These are phyloP conservation scores for Agapanthus africanus DNA, from an alignment of 106 monocot genomes.

Conservation along the genomic window DNA sequence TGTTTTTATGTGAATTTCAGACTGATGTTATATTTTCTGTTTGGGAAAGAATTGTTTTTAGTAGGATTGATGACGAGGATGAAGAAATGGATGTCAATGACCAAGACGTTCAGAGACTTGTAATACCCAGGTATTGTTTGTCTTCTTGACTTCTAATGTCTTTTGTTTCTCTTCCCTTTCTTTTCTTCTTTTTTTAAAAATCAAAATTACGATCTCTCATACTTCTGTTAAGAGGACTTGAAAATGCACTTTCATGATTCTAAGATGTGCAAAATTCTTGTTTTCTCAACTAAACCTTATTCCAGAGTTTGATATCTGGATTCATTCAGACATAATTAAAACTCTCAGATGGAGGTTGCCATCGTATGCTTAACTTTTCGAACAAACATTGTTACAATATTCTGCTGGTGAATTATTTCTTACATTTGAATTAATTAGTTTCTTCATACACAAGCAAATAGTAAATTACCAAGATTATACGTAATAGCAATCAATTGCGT, in stretches of 20 bases:
- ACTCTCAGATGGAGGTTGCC: too few relatives aligned
- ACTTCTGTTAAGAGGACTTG: background rate
- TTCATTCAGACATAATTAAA: background rate
- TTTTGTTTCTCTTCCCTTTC: background rate
- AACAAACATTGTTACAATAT: too few relatives aligned
- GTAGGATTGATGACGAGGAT: constrained; percentile 66
- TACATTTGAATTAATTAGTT: too few relatives aligned
- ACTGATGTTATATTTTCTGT: background rate
- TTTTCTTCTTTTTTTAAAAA: background rate
- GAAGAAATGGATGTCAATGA: constrained; percentile 72
- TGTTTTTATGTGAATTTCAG: background rate
- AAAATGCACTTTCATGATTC: background rate
- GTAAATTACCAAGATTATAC: too few relatives aligned
- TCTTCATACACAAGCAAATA: too few relatives aligned
- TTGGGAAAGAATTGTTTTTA: background rate
- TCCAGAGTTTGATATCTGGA: background rate
- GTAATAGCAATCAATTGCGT: too few relatives aligned
- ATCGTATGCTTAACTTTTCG: too few relatives aligned
- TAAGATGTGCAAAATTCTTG: background rate
- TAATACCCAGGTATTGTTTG: constrained; percentile 68
- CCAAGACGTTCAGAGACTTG: constrained; percentile 64
- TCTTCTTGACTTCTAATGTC: background rate
- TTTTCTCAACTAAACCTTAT: background rate
- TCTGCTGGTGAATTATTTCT: too few relatives aligned
- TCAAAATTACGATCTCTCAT: background rate